Conservation (phyloP, 139 green algal species). For the Pleodorina starrii region DNA sequence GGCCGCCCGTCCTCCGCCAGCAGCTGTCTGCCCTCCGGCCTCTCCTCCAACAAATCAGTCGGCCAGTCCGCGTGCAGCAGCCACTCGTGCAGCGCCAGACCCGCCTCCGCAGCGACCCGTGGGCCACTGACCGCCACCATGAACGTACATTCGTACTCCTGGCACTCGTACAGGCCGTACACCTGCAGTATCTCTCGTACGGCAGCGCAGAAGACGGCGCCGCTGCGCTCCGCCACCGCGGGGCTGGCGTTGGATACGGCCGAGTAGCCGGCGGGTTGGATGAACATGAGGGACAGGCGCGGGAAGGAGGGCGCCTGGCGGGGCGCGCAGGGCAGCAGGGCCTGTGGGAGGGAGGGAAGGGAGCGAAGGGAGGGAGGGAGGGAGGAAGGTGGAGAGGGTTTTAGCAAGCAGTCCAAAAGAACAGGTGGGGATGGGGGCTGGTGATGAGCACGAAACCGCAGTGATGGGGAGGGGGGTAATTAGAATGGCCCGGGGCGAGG, state of each 20-base stretch:
- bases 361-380: background rate
- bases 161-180: conserved; percentile 60
- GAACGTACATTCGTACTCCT: conserved; percentile 68
- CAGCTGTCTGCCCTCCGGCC: background rate
- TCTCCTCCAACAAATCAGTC: conserved; percentile 23
- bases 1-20: conserved; percentile 1
- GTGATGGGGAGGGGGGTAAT: too few relatives aligned
- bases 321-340: background rate
- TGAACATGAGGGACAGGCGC: conserved; percentile 26
- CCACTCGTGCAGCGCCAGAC: conserved; percentile 31
- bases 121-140: conserved; percentile 53
- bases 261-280: conserved; percentile 17
- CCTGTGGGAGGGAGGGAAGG: background rate
- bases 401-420: too few relatives aligned
- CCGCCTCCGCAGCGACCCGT: conserved; percentile 28
- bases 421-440: too few relatives aligned
- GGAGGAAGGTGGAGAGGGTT: too few relatives aligned
- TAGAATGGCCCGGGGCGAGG: too few relatives aligned
- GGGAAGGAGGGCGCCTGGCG: conserved; percentile 15
- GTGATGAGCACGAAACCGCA: too few relatives aligned
- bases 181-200: conserved; percentile 55
- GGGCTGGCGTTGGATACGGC: background rate
- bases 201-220: conserved; percentile 46
- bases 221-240: conserved; percentile 42
- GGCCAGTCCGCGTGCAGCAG: conserved; percentile 47